phyloP scores from a whole-genome alignment of 768 basidiomycete genomes.

The Tricholoma saponaceum region DNA sequence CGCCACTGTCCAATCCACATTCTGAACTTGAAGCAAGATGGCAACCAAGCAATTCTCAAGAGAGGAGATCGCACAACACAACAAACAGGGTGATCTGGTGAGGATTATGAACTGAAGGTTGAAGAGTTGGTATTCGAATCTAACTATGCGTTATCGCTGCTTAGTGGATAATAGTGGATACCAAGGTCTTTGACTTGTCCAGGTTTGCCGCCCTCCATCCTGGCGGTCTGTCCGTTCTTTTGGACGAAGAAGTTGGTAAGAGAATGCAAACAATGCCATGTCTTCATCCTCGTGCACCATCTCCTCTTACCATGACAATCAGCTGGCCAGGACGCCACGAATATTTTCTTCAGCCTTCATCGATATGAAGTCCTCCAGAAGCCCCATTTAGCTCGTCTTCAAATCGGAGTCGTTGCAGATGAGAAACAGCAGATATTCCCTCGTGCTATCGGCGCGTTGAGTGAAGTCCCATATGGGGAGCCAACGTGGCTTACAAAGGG shows the following conservation, averaged over 20 bases:
- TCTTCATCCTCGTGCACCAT: neutral
- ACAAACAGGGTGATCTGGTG: constrained; percentile 72
- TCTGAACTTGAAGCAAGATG: constrained; percentile 11
- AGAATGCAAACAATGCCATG: neutral
- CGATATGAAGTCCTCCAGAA: constrained; percentile 76
- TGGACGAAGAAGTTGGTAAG: constrained; percentile 74
- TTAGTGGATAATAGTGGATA: constrained; percentile 72
- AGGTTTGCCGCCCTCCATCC: constrained; percentile 82
- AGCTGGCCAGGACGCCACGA: constrained; percentile 88
- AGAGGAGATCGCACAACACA: constrained; percentile 57
- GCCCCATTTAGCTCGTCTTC: constrained; percentile 70
- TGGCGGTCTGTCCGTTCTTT: constrained; percentile 74
- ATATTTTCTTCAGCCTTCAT: constrained; percentile 86
- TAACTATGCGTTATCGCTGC: neutral
- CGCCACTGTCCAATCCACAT: neutral
- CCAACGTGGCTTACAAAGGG: constrained; percentile 75
- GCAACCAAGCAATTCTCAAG: constrained; percentile 29
- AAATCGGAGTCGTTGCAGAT: constrained; percentile 68
- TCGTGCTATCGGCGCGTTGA: constrained; percentile 51
- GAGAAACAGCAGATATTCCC: constrained; percentile 44
- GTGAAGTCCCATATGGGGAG: constrained; percentile 83
- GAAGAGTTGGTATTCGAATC: neutral
- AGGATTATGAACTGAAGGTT: constrained; percentile 14
- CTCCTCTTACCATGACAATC: constrained; percentile 2
- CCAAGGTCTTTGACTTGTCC: constrained; percentile 69